Conservation (phyloP, 495 filamentous ascomycete genomes). For the Penicillium mononematosum region DNA sequence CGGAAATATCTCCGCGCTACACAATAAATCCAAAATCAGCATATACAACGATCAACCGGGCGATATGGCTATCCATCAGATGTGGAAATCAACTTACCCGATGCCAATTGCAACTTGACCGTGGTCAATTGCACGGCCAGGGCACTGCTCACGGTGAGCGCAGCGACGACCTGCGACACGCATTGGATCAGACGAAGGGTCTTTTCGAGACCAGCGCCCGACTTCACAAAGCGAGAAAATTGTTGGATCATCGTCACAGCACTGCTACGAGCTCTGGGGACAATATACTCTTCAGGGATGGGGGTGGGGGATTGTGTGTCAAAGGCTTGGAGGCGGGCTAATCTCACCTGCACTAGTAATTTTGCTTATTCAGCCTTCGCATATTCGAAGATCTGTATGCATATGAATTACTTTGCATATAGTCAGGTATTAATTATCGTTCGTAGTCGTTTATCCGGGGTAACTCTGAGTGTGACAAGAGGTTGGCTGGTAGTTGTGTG, state of each 20-base stretch:
- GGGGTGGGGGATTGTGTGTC: slow-evolving; percentile 9
- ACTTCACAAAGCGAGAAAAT: slow-evolving; percentile 38
- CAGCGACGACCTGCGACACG: slow-evolving; percentile 47
- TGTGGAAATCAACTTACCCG: slow-evolving; percentile 25
- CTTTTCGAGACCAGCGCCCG: slow-evolving; percentile 56
- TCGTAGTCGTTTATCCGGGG: no score
- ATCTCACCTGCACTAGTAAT: slow-evolving; percentile 1
- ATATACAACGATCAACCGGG: neutral
- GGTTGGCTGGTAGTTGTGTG: neutral
- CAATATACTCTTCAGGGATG: neutral
- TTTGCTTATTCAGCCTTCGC: slow-evolving; percentile 22
- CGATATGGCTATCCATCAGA: neutral
- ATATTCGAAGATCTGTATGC: neutral
- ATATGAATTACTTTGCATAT: neutral
- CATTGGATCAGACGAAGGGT: slow-evolving; percentile 61
- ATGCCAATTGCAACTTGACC: slow-evolving; percentile 36
- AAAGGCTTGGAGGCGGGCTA: slow-evolving; percentile 7
- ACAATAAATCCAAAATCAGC: slow-evolving; percentile 2
- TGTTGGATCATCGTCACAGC: slow-evolving; percentile 23
- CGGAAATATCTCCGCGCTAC: slow-evolving; percentile 57
- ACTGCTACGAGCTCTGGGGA: neutral
- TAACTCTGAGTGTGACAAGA: no score
- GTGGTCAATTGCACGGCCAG: slow-evolving; percentile 27
- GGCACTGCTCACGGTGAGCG: slow-evolving; percentile 31
- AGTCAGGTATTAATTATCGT: no score